Conservation (phyloP, 495 filamentous ascomycete genomes). For the Amphirosellinia nigrospora region DNA sequence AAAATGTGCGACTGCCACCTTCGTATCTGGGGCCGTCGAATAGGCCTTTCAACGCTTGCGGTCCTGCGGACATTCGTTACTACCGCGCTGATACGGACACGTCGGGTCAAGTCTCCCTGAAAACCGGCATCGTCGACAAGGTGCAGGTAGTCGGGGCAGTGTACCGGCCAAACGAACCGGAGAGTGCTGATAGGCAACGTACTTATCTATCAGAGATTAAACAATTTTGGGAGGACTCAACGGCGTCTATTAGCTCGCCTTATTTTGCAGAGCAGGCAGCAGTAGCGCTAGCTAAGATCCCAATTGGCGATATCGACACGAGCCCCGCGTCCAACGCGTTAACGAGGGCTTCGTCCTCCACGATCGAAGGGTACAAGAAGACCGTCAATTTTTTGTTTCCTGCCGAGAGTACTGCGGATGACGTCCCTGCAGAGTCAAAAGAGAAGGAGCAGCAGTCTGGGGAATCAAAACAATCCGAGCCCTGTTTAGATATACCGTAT, state of each 20-base stretch:
- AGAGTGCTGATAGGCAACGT: constrained; percentile 1
- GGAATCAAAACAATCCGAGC: not conserved
- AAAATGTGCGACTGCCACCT: constrained; percentile 18
- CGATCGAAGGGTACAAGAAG: constrained; percentile 21
- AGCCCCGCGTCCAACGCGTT: not conserved
- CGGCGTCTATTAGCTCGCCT: constrained; percentile 26
- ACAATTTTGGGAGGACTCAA: constrained; percentile 27
- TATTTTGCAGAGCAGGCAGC: constrained; percentile 25
- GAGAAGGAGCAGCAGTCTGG: not conserved
- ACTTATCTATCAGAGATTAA: constrained; percentile 22
- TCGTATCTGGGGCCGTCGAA: not conserved
- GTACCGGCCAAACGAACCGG: not conserved
- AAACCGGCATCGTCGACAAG: constrained; percentile 14
- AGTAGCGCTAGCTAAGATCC: constrained; percentile 27
- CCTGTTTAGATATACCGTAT: not conserved
- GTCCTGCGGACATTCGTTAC: constrained; percentile 25
- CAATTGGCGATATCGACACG: constrained; percentile 15
- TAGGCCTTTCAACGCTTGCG: constrained; percentile 26
- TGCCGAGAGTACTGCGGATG: not conserved
- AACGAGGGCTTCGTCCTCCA: constrained; percentile 12
- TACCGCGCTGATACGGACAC: constrained; percentile 20
- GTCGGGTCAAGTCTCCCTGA: constrained; percentile 10
- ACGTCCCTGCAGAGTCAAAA: not conserved
- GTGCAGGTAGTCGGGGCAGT: constrained; percentile 19
- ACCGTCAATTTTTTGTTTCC: constrained; percentile 18